Evolutionary conservation across 441 rosid genomes (phyloP), one percentile per base, ranked within the genome.

Genomic region (Syzygium malaccense): DNA sequence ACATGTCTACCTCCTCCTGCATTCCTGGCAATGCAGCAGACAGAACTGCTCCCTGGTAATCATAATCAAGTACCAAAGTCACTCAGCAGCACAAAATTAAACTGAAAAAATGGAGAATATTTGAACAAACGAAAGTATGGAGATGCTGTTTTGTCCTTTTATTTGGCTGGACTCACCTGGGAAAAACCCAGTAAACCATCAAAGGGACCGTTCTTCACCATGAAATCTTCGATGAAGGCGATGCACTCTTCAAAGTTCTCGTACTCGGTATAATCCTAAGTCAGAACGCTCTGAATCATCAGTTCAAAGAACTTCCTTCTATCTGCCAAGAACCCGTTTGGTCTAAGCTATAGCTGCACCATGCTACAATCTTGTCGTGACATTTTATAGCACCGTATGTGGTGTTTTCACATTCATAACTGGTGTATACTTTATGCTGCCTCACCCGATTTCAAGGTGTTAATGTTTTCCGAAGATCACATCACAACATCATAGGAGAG

Each of bases 151-250:
- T 13, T 37, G 15, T 11, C 28, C 17, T 37, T 37, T 37, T 25
- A 75, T 75, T 41, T 37, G 83, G 48, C 83, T 25, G 51, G n/a
- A 75, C 90, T 49, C 86, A 96, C 98, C 96, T 95, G 97, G 33
- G 99, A 95, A 87, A 96, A 95, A 30, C 97, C 98, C 28, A 95
- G 94, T 8, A 96, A 86, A 32, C 97, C 98, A 89, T 96, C 98
- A 71, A 95, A 95, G 85, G 98, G 97, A 53, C 98, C 98, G 85
- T 91, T 90, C 62, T 91, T 91, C 19, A 94, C 60, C 97, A 96
- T 95, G 93, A 92, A 94, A 51, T 95, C 94, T 89, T 95, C 96
- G 7, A 95, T 88, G 88, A 92, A 95, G 32, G 56, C 89, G 85
- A 95, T 85, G 19, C 95, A 92, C 90, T 94, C 96, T 88, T 93